These are phyloP conservation scores for Puccinia sorghi DNA, from an alignment of 1,284 basidiomycete species.

Conservation along the genomic window DNA sequence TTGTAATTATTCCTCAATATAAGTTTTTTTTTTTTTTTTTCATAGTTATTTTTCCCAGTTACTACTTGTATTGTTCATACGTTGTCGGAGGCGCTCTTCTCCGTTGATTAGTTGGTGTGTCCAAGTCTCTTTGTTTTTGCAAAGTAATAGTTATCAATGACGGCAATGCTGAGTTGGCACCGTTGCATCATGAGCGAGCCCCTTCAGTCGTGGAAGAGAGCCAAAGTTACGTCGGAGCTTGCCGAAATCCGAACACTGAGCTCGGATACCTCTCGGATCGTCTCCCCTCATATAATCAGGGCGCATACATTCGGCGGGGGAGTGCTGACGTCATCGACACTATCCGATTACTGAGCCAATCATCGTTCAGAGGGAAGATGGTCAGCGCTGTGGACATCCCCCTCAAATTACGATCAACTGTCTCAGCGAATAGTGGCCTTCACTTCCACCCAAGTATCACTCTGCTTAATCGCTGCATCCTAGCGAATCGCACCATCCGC, in stretches of 20 bases:
- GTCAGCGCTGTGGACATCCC: not conserved
- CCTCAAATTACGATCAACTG: not conserved
- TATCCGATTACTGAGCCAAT: not conserved
- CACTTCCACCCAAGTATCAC: not conserved
- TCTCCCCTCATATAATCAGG: not conserved
- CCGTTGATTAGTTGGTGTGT: no score
- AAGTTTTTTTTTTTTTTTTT: not conserved
- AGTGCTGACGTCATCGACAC: not conserved
- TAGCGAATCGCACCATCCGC: not conserved
- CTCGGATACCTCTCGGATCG: not conserved
- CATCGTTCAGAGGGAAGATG: not conserved
- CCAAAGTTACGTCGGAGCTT: no score
- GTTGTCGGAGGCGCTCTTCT: no score
- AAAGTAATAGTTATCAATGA: no score
- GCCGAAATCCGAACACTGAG: no score
- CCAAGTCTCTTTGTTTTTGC: no score
- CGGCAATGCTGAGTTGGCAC: no score
- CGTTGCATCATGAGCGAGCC: no score
- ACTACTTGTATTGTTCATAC: not conserved
- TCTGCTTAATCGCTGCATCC: not conserved
- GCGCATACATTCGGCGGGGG: not conserved
- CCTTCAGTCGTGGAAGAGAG: no score
- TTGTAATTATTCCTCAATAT: no score
- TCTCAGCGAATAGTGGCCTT: not conserved
- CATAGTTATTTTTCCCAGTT: not conserved